Evolutionary conservation across 345 rosid genomes (phyloP).

Genomic region (Lumnitzera littorea): DNA sequence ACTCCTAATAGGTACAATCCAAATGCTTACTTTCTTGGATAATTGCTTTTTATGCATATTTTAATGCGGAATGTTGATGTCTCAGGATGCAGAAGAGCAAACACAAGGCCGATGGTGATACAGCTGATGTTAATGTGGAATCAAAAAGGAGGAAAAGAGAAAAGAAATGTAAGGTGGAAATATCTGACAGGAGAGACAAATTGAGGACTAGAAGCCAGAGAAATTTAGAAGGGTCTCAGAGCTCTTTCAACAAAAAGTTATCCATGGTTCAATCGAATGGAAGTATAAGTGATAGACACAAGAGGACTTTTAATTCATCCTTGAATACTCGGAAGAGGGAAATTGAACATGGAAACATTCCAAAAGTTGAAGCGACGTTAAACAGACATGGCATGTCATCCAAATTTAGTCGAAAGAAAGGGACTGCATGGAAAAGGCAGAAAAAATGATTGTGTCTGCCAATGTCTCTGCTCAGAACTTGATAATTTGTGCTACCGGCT

Average conservation of each 20-base stretch:
- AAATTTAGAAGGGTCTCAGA: conserved; percentile 11
- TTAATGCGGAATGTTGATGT: too few species aligned
- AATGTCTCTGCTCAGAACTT: too few species aligned
- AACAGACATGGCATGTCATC: too few species aligned
- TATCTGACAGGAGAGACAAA: conserved; percentile 6
- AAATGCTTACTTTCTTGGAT: too few species aligned
- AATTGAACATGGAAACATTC: background rate
- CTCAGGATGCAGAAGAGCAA: too few species aligned
- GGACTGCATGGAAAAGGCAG: too few species aligned
- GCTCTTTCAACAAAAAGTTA: conserved; percentile 5
- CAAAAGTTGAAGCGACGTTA: too few species aligned
- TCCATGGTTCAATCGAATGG: conserved; percentile 8
- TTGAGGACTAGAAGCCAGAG: conserved; percentile 2
- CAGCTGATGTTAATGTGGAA: conserved; percentile 4
- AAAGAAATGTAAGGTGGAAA: background rate
- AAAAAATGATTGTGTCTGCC: too few species aligned
- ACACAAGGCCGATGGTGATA: too few species aligned
- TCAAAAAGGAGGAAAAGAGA: conserved; percentile 23
- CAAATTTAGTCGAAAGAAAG: too few species aligned
- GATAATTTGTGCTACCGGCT: too few species aligned
- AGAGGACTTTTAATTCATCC: conserved; percentile 8
- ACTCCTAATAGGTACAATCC: conserved; percentile 12
- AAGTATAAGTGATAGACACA: conserved; percentile 3
- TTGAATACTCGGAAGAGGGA: conserved; percentile 12
- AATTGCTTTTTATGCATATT: too few species aligned